Evolutionary conservation across 345 rosid species (phyloP).

Genomic region (Zanthoxylum bungeanum): DNA sequence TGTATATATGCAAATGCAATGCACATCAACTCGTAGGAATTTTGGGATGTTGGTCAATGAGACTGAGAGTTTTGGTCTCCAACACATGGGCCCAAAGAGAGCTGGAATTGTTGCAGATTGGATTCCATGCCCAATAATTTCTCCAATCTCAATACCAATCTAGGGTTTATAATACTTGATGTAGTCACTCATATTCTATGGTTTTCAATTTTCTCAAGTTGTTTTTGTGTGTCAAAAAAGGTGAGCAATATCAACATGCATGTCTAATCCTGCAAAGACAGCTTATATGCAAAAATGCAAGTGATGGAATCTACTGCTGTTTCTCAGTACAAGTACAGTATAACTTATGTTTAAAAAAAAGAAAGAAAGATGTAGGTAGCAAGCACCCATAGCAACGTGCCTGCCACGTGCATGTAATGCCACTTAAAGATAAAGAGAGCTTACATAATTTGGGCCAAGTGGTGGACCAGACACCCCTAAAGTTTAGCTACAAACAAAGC

Average conservation of each 20-base stretch:
- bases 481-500: constrained; percentile 7
- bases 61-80: not conserved
- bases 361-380: no score
- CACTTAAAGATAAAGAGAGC: not conserved
- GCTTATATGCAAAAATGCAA: not conserved
- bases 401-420: constrained; percentile 4
- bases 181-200: not conserved
- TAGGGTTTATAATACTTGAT: not conserved
- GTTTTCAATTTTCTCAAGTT: not conserved
- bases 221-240: not conserved
- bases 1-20: no score
- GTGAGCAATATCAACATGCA: not conserved
- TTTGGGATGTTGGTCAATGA: not conserved
- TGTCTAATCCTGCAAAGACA: constrained; percentile 10
- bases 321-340: no score
- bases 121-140: constrained; percentile 20
- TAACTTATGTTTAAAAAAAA: no score
- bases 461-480: constrained; percentile 11
- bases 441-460: constrained; percentile 5
- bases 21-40: not conserved
- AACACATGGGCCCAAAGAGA: constrained; percentile 31
- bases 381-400: not conserved
- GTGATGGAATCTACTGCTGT: constrained; percentile 1
- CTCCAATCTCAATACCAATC: constrained; percentile 15
- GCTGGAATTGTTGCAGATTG: constrained; percentile 26